Evolutionary conservation across 2,329 filamentous ascomycete genomes (phyloP), one percentile per base, ranked within the genome.

Genomic region (Botrytis paeoniae): DNA sequence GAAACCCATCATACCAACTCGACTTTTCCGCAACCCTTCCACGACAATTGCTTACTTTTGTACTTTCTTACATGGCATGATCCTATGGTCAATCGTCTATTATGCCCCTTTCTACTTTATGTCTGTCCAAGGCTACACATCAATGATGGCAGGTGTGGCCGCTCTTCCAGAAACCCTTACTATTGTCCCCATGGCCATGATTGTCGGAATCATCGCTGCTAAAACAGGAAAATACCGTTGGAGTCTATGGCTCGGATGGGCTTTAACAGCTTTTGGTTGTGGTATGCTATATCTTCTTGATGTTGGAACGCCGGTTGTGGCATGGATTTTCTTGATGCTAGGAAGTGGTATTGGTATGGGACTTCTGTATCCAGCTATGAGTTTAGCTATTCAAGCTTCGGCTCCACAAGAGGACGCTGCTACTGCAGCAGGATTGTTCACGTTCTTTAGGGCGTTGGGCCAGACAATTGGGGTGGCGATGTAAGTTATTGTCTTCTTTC

Each of bases 371-470:
- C 86, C 90, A 0, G 83, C 86, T 12, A 86, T 91, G 81, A 85
- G 84, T 0, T 87, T 91, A 60, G 85, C 88, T 1, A 86, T 91
- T n/a, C 90, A 93, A 80, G 89, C 89, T 25, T 84, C 88, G 0
- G 84, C 86, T 5, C 83, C 84, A 2, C 85, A 85, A 73, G 83
- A 84, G 69, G 86, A 90, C 77, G 86, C 90, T 59, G 86, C 88
- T 3, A 87, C 88, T 73, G 87, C 88, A 0, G 85, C 86, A 0
- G 89, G 87, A 20, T 87, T 92, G 83, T 91, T 90, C 81, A 87
- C 86, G 69, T 93, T 93, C 83, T 86, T 91, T 78, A 86, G 89
- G 20, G 85, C 86, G 2, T 85, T 92, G 32, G 91, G 90, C 18
- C 75, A 79, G 68, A 75, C 76, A 3, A 54, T 78, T 12, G 76